Conservation (phyloP, 495 filamentous ascomycete genomes). For the Aspergillus baeticus region DNA sequence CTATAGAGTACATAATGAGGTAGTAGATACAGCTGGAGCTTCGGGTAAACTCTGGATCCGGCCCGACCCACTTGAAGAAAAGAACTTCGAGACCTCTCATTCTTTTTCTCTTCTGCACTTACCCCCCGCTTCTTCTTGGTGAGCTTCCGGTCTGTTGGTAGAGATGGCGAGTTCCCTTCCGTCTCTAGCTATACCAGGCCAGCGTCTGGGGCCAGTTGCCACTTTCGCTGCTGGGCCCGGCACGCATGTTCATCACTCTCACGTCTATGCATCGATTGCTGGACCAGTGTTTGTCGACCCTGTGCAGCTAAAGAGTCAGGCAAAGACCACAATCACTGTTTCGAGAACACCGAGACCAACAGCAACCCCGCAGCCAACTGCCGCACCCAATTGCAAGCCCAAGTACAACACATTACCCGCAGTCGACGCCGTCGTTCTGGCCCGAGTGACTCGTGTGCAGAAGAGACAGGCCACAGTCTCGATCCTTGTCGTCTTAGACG, state of each 20-base stretch:
- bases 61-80: conserved; percentile 4
- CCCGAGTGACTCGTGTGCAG: conserved; percentile 78
- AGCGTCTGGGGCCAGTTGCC: conserved; percentile 66
- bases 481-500: conserved; percentile 74
- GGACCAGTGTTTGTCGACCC: conserved; percentile 55
- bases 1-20: no score
- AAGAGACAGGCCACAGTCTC: conserved; percentile 77
- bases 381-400: conserved; percentile 23
- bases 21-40: neutral
- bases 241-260: conserved; percentile 70
- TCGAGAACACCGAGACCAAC: conserved; percentile 37
- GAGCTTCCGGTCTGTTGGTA: neutral
- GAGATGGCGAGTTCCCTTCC: conserved; percentile 35
- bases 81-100: conserved; percentile 1
- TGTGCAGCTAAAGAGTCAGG: conserved; percentile 45
- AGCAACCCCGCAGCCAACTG: conserved; percentile 7
- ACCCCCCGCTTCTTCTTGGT: no score
- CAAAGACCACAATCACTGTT: conserved; percentile 54
- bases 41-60: conserved; percentile 9
- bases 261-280: conserved; percentile 72
- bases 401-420: conserved; percentile 71
- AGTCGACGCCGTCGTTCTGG: conserved; percentile 77
- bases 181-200: conserved; percentile 61
- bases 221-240: conserved; percentile 72
- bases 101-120: neutral